Percentiles rank a stretch among this genome's conserved stretches.
phyloP scores from a whole-genome alignment of 768 basidiomycete genomes.

The Hortiboletus campestris region DNA sequence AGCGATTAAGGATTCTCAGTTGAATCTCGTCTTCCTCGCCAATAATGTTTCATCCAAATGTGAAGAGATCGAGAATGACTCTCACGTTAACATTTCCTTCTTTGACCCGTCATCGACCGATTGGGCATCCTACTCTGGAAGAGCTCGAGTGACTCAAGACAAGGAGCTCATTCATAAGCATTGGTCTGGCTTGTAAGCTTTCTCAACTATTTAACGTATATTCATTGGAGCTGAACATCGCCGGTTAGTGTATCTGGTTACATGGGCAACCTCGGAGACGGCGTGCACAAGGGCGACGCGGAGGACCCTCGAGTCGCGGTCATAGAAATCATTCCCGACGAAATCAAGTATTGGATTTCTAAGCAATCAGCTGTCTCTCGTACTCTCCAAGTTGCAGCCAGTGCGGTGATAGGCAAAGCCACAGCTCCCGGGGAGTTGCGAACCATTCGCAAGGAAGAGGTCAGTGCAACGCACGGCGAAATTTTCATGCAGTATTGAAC shows the following conservation, averaged over 20 bases:
- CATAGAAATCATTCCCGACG: slow-evolving; percentile 75
- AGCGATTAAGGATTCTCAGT: slow-evolving; percentile 47
- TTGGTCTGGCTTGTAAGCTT: slow-evolving; percentile 53
- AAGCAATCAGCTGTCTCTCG: slow-evolving; percentile 58
- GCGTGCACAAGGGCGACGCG: slow-evolving; percentile 76
- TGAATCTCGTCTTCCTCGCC: slow-evolving; percentile 65
- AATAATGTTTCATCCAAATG: slow-evolving; percentile 75
- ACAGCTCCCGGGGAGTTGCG: slow-evolving; percentile 74
- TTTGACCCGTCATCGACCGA: slow-evolving; percentile 64
- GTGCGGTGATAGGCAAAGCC: slow-evolving; percentile 58
- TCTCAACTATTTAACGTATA: background rate
- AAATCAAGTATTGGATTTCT: slow-evolving; percentile 80
- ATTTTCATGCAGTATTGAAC: background rate
- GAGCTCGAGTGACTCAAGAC: slow-evolving; percentile 64
- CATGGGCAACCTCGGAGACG: slow-evolving; percentile 86
- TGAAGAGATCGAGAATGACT: slow-evolving; percentile 72
- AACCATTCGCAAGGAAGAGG: slow-evolving; percentile 73
- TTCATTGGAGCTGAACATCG: background rate
- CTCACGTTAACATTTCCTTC: slow-evolving; percentile 80
- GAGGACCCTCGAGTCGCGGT: slow-evolving; percentile 76
- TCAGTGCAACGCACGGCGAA: slow-evolving; percentile 30
- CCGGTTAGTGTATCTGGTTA: slow-evolving; percentile 59
- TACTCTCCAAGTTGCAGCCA: slow-evolving; percentile 56
- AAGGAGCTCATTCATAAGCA: slow-evolving; percentile 60
- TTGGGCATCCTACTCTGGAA: slow-evolving; percentile 81